Evolutionary conservation across 306 rosid species (phyloP).

Genomic region (Citrullus amarus): DNA sequence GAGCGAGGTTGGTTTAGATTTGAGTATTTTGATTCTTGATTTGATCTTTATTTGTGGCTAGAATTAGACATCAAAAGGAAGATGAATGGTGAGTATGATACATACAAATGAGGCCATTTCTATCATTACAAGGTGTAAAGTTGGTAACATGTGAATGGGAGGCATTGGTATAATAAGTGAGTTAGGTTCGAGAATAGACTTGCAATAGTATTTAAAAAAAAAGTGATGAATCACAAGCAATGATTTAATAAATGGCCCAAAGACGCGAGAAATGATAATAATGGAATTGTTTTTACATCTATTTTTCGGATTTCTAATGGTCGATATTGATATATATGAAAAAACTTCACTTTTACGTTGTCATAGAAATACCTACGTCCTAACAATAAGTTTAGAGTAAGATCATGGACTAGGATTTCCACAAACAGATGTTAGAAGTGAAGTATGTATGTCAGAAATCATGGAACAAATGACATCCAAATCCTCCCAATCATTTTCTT

Average conservation of each 20-base stretch:
- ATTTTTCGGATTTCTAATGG: background rate
- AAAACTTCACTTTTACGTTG: background rate
- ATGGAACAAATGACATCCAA: background rate
- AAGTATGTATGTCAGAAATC: background rate
- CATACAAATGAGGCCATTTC: background rate
- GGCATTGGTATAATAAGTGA: background rate
- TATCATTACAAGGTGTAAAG: background rate
- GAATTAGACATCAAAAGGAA: background rate
- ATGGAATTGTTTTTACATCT: background rate
- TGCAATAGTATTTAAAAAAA: background rate
- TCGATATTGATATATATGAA: background rate
- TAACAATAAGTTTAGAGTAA: background rate
- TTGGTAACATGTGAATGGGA: background rate
- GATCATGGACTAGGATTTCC: too few species aligned
- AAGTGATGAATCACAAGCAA: background rate
- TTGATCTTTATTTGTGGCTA: background rate
- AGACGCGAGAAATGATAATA: background rate
- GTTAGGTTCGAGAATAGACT: conserved; percentile 9
- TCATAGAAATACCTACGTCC: too few species aligned
- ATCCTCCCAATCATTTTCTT: background rate
- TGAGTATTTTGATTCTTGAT: background rate
- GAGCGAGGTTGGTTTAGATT: background rate
- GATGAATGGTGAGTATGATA: background rate
- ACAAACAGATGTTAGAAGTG: background rate
- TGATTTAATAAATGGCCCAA: background rate